phyloP scores from a whole-genome alignment of 2,329 filamentous ascomycete genomes.

The Apiospora rasikravindrae region DNA sequence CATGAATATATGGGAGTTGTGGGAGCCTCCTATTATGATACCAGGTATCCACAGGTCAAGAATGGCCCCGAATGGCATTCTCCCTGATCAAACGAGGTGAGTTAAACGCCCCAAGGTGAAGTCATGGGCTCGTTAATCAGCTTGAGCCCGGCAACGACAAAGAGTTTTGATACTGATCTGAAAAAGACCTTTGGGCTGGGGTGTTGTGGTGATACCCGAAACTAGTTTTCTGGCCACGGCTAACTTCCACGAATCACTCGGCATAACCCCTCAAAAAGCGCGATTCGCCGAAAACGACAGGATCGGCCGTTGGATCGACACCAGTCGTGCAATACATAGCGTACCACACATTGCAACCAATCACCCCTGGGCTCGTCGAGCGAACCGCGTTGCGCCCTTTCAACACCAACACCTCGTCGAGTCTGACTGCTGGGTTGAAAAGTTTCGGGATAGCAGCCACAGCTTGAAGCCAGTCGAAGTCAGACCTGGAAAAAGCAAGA shows the following conservation, averaged over 20 bases:
- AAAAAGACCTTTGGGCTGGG: conserved; percentile 49
- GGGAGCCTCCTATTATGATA: conserved; percentile 11
- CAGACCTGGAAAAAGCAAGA: not conserved
- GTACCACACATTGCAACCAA: conserved; percentile 32
- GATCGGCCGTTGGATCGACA: conserved; percentile 36
- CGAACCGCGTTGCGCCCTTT: not conserved
- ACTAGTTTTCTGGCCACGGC: conserved; percentile 46
- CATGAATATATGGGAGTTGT: conserved; percentile 56
- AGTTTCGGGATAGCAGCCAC: not conserved
- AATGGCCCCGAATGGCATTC: not conserved
- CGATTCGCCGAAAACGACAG: conserved; percentile 25
- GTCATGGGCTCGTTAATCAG: conserved; percentile 23
- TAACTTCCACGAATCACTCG: conserved; percentile 37
- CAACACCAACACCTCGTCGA: conserved; percentile 18
- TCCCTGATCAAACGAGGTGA: conserved; percentile 29
- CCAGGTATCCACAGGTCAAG: conserved; percentile 6
- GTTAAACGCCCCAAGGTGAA: conserved; percentile 18
- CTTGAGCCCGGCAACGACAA: conserved; percentile 32
- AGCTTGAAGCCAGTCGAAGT: conserved; percentile 12
- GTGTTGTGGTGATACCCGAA: conserved; percentile 51
- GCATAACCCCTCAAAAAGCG: conserved; percentile 33
- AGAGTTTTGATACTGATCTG: conserved; percentile 25
- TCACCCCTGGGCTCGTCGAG: conserved; percentile 33
- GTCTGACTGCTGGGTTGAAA: conserved; percentile 20
- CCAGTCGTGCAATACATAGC: conserved; percentile 27